Percentiles rank a stretch among this genome's conserved stretches.
These are phyloP conservation scores for Heliamphora exappendiculata DNA, from an alignment of 148 eudicot species.

Conservation along the genomic window DNA sequence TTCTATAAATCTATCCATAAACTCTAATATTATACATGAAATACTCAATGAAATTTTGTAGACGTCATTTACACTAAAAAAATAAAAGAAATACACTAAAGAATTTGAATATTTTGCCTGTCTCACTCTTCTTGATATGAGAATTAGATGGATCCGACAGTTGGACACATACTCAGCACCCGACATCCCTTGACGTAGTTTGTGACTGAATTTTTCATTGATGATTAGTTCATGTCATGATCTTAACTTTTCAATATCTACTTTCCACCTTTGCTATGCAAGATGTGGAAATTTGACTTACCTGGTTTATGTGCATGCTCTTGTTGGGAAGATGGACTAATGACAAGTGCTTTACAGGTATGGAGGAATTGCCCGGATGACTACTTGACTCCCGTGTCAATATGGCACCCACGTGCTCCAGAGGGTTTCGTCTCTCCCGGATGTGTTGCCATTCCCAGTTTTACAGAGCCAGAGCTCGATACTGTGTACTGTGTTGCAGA, in stretches of 20 bases:
- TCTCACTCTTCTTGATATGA: too few relatives aligned
- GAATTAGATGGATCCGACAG: too few relatives aligned
- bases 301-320: neutral
- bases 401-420: conserved; percentile 94
- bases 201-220: too few relatives aligned
- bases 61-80: too few relatives aligned
- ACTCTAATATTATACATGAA: too few relatives aligned
- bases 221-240: neutral
- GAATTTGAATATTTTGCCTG: too few relatives aligned
- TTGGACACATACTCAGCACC: too few relatives aligned
- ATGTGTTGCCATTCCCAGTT: conserved; percentile 65
- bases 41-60: too few relatives aligned
- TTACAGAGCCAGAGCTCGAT: conserved; percentile 57
- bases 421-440: conserved; percentile 78
- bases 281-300: neutral
- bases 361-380: conserved; percentile 98
- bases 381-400: conserved; percentile 59
- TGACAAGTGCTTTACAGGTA: conserved; percentile 37
- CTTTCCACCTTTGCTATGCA: neutral
- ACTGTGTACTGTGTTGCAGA: conserved; percentile 61
- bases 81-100: too few relatives aligned
- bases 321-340: neutral
- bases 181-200: too few relatives aligned
- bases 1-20: too few relatives aligned
- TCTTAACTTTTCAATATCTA: neutral